phyloP scores from a whole-genome alignment of 2,329 filamentous ascomycete species.

The Tolypocladium tundrense region DNA sequence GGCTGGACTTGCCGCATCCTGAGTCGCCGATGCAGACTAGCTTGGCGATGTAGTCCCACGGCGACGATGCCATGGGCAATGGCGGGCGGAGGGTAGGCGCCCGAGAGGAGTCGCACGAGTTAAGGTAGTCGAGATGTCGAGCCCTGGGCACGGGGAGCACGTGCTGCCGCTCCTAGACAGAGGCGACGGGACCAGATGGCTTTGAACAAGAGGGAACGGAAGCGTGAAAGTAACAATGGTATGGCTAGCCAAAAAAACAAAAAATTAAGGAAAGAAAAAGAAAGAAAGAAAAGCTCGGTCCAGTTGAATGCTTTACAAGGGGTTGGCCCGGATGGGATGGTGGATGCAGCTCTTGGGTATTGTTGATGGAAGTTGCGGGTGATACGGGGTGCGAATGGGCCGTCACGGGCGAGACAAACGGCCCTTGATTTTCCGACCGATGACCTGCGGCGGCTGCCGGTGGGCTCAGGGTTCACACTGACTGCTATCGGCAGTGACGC shows the following conservation, averaged over 20 bases:
- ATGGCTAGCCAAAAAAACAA: neutral
- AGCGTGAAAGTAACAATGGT: neutral
- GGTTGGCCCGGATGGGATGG: neutral
- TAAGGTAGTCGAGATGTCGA: neutral
- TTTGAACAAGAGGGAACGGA: neutral
- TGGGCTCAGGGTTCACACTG: neutral
- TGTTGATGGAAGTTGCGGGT: neutral
- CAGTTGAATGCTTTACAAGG: neutral
- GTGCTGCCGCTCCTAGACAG: neutral
- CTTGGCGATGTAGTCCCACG: slow-evolving; percentile 99
- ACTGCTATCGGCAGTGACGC: neutral
- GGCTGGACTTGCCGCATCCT: slow-evolving; percentile 87
- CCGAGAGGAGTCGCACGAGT: neutral
- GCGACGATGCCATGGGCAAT: slow-evolving; percentile 46
- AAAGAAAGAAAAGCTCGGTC: neutral
- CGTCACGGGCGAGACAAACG: slow-evolving; percentile 1
- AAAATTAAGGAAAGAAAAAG: neutral
- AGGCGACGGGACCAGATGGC: neutral
- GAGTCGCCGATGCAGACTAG: slow-evolving; percentile 96
- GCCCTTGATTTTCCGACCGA: neutral
- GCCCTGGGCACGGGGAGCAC: neutral
- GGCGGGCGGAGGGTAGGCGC: neutral
- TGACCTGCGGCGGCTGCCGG: neutral
- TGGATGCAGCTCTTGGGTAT: neutral
- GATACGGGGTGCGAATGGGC: neutral